A percentile compares a stretch with the other conserved stretches of the same genome.
phyloP scores from a whole-genome alignment of 176 grass and related monocot genomes.

The Aegilops speltoides region DNA sequence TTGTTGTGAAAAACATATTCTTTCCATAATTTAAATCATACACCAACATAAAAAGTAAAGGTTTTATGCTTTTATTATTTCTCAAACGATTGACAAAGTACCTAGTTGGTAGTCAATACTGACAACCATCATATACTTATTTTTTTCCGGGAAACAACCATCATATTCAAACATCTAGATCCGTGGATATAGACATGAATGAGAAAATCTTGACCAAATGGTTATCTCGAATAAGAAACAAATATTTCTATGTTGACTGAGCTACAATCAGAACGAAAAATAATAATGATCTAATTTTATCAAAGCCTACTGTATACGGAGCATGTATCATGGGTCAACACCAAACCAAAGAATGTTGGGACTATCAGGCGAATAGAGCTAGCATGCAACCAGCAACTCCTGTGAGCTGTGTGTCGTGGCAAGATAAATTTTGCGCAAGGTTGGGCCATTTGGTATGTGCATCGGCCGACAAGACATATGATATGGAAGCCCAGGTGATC shows the following conservation, averaged over 20 bases:
- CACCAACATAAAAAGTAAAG: background rate
- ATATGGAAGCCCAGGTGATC: constrained; percentile 41
- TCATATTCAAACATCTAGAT: background rate
- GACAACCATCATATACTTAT: background rate
- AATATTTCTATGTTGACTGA: too few species aligned
- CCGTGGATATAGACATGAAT: background rate
- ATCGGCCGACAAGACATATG: constrained; percentile 36
- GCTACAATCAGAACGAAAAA: too few species aligned
- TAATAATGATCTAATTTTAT: background rate
- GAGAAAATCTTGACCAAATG: background rate
- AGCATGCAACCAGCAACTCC: background rate
- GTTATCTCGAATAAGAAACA: background rate
- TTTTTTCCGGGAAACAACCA: too few species aligned
- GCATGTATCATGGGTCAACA: background rate
- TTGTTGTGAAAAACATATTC: background rate
- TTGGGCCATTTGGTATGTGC: background rate
- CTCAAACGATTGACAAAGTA: too few species aligned
- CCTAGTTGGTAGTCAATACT: background rate
- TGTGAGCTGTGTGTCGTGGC: background rate
- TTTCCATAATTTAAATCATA: background rate
- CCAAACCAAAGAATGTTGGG: background rate
- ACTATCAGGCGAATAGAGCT: background rate
- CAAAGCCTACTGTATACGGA: background rate
- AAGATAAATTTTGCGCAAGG: background rate
- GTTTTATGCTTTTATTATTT: too few species aligned